Base-by-base conservation (phyloP, 441 rosid species). In the Hura crepitans region DNA sequence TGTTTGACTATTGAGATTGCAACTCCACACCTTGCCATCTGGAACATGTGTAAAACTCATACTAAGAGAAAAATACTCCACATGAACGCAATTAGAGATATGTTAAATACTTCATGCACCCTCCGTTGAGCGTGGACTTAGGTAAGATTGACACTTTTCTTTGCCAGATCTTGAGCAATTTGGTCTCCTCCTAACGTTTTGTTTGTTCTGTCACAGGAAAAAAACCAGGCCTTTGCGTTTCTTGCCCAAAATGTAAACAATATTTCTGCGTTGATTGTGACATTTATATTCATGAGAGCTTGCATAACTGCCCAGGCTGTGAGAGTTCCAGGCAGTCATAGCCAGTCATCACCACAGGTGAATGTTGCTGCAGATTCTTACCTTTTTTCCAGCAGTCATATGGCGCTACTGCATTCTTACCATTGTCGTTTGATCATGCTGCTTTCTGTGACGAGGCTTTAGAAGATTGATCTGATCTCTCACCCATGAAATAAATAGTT, bases 301-400 rank as follows among this genome's bases (percentile, higher is more conserved):
- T 94, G 84, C 97, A 92, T 78, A 92, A 90, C 72, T 92, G 99
- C 81, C 99, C 96, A 0, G 97, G 99, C 33, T 92, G 99, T 30
- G 94, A 94, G 80, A 91, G 96, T 82, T 76, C 74, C 62, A 83
- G 72, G 30, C 72, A 58, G n/a, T 58, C 65, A 58, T 69, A 69
- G 65, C 7, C 42, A 43, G 50, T 4, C 45, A 23, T 28, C 49
- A 53, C 18, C n/a, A 10, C 45, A 8, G 25, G 10, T 30, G 30
- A n/a, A 31, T 6, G 20, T 18, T 20, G 56, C 27, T 51, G 56
- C 56, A 6, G 4, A 35, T 35, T n/a, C 39, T 35, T 8, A 35
- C n/a, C n/a, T n/a, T 35, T 35, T 35, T 5, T 35, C 7, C 39
- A 0, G 39, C 39, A 4, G 39, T 8, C 39, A 35, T 5, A 5